These are phyloP conservation scores for Magnolia kwangsiensis DNA, from an alignment of 164 flowering plant species.

Conservation along the genomic window DNA sequence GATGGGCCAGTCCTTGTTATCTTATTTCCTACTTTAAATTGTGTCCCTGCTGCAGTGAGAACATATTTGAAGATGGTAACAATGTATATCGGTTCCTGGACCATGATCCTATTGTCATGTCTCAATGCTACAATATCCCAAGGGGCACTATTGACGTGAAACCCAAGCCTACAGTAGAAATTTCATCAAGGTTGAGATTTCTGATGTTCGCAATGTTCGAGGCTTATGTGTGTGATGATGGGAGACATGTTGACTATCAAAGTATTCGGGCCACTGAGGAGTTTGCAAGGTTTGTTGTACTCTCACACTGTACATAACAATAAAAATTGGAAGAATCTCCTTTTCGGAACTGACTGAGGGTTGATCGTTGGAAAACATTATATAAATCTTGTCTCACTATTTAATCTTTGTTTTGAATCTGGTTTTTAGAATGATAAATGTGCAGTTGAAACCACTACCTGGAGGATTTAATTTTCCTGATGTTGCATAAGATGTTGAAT, in stretches of 20 bases:
- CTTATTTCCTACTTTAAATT: not conserved
- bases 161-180: constrained; percentile 62
- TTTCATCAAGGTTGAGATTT: constrained; percentile 71
- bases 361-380: no score
- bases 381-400: no score
- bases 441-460: no score
- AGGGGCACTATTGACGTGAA: constrained; percentile 61
- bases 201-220: constrained; percentile 64
- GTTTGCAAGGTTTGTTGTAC: constrained; percentile 66
- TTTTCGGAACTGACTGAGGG: no score
- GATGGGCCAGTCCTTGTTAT: constrained; percentile 4
- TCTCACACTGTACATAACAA: not conserved
- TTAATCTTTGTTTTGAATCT: no score
- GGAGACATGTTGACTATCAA: constrained; percentile 77
- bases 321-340: not conserved
- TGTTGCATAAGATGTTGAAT: no score
- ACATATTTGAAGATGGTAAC: constrained; percentile 80
- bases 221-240: constrained; percentile 75
- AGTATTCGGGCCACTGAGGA: constrained; percentile 84
- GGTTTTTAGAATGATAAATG: no score
- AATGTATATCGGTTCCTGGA: constrained; percentile 80
- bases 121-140: constrained; percentile 76
- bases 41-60: constrained; percentile 42
- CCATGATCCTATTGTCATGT: constrained; percentile 62
- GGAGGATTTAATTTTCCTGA: no score